phyloP scores from a whole-genome alignment of 352 stramenopile species.

The Albugo candida region DNA sequence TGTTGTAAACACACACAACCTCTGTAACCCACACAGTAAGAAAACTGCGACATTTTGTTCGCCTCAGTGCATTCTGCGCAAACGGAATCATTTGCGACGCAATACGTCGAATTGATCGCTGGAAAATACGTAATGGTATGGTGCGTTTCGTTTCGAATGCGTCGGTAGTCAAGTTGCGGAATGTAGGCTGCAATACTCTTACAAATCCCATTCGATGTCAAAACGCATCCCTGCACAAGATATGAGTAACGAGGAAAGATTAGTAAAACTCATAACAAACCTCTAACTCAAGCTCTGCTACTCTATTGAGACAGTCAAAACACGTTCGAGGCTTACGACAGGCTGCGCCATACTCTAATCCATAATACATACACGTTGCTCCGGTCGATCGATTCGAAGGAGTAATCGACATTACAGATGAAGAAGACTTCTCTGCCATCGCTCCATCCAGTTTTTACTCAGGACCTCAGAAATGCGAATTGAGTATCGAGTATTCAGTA shows the following conservation, averaged over 20 bases:
- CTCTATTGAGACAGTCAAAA: slow-evolving; percentile 47
- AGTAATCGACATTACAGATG: too few relatives aligned
- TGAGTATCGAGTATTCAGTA: too few relatives aligned
- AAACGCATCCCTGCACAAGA: slow-evolving; percentile 20
- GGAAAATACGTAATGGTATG: slow-evolving; percentile 26
- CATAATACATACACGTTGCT: slow-evolving; percentile 48
- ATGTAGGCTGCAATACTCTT: slow-evolving; percentile 33
- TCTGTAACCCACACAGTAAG: slow-evolving; percentile 17
- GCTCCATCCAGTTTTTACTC: too few relatives aligned
- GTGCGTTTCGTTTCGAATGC: slow-evolving; percentile 18
- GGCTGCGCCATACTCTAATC: slow-evolving; percentile 10
- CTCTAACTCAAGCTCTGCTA: slow-evolving; percentile 11
- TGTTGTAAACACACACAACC: slow-evolving; percentile 48
- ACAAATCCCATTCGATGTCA: slow-evolving; percentile 34
- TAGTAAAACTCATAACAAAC: background rate
- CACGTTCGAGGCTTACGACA: slow-evolving; percentile 42
- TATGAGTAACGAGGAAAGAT: background rate
- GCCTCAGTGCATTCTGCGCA: slow-evolving; percentile 21
- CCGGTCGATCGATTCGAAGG: slow-evolving; percentile 6
- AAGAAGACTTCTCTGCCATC: too few relatives aligned
- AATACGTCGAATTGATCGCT: slow-evolving; percentile 40
- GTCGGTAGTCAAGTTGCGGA: slow-evolving; percentile 25
- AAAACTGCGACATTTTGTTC: background rate
- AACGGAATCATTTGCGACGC: slow-evolving; percentile 23
- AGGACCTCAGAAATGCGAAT: too few relatives aligned